These are phyloP conservation scores for Amanita thiersii DNA, from an alignment of 768 basidiomycete genomes.

Conservation along the genomic window DNA sequence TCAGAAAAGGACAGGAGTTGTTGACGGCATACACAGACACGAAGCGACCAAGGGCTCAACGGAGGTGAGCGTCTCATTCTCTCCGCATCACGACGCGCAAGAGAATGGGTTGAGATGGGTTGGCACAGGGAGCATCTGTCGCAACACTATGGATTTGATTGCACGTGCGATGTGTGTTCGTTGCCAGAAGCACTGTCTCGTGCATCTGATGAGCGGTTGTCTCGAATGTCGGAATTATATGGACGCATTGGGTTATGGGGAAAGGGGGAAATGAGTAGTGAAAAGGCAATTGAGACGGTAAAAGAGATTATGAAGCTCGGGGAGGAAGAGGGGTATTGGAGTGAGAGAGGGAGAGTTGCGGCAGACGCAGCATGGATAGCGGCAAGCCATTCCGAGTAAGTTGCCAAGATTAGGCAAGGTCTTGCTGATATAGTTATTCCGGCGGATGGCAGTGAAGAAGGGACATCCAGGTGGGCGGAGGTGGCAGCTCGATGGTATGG, in stretches of 20 bases:
- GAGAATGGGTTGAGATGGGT: slow-evolving; percentile 1
- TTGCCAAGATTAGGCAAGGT: slow-evolving; percentile 5
- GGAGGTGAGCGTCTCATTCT: no score
- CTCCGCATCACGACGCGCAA: slow-evolving; percentile 3
- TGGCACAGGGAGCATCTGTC: slow-evolving; percentile 36
- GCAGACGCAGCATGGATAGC: slow-evolving; percentile 55
- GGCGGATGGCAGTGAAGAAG: slow-evolving; percentile 28
- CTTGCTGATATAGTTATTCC: neutral
- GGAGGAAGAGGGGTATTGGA: slow-evolving; percentile 58
- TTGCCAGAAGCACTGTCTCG: slow-evolving; percentile 37
- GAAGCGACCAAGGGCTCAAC: slow-evolving; percentile 40
- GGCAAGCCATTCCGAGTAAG: slow-evolving; percentile 58
- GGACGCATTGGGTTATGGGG: slow-evolving; percentile 43
- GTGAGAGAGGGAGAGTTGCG: slow-evolving; percentile 55
- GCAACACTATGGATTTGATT: slow-evolving; percentile 49
- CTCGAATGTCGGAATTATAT: slow-evolving; percentile 36
- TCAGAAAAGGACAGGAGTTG: slow-evolving; percentile 52
- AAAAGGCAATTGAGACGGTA: slow-evolving; percentile 39
- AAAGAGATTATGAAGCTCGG: slow-evolving; percentile 49
- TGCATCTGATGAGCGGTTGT: slow-evolving; percentile 44
- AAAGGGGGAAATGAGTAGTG: slow-evolving; percentile 30
- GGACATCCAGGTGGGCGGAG: slow-evolving; percentile 42
- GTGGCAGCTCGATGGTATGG: slow-evolving; percentile 45
- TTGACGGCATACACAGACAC: slow-evolving; percentile 56
- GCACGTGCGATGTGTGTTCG: slow-evolving; percentile 52